These are phyloP conservation scores for Leccinum incarnatum DNA, from an alignment of 768 basidiomycete genomes.

Conservation along the genomic window DNA sequence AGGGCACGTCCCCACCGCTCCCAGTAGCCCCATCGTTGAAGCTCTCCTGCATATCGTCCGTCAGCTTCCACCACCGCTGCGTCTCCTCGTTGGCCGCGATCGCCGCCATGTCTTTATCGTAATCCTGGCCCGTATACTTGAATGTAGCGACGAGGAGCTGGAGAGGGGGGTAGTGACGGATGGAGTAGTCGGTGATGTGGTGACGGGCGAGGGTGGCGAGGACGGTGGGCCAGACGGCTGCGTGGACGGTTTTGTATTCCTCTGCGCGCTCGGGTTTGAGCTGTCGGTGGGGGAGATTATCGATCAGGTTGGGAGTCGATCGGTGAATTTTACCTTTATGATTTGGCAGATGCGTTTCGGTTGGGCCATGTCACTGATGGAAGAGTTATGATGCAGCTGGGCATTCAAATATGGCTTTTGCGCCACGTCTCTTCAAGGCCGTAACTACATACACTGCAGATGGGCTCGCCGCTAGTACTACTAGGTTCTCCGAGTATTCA, in stretches of 20 bases:
- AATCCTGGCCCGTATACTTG: conserved; percentile 69
- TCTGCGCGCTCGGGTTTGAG: conserved; percentile 50
- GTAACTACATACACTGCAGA: not conserved
- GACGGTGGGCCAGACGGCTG: conserved; percentile 66
- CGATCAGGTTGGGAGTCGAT: not conserved
- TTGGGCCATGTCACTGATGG: conserved; percentile 9
- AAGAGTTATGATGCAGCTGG: not conserved
- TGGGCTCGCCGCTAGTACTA: no score
- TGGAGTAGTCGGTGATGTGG: conserved; percentile 74
- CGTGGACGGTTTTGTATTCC: conserved; percentile 60
- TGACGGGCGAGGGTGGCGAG: conserved; percentile 59
- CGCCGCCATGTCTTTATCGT: conserved; percentile 60
- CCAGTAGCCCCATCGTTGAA: conserved; percentile 68
- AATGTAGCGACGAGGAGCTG: conserved; percentile 75
- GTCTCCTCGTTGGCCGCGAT: conserved; percentile 67
- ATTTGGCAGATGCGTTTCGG: conserved; percentile 67
- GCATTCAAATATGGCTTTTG: not conserved
- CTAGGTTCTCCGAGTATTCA: not conserved
- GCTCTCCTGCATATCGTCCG: conserved; percentile 76
- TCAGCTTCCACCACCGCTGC: conserved; percentile 74
- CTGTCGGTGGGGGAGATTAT: conserved; percentile 30
- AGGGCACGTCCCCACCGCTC: conserved; percentile 64
- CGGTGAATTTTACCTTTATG: conserved; percentile 48
- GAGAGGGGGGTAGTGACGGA: conserved; percentile 62
- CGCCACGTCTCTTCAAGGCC: not conserved